These are phyloP conservation scores for Pseudogymnoascus sp. DNA, from an alignment of 2,329 filamentous ascomycete genomes.

Conservation along the genomic window DNA sequence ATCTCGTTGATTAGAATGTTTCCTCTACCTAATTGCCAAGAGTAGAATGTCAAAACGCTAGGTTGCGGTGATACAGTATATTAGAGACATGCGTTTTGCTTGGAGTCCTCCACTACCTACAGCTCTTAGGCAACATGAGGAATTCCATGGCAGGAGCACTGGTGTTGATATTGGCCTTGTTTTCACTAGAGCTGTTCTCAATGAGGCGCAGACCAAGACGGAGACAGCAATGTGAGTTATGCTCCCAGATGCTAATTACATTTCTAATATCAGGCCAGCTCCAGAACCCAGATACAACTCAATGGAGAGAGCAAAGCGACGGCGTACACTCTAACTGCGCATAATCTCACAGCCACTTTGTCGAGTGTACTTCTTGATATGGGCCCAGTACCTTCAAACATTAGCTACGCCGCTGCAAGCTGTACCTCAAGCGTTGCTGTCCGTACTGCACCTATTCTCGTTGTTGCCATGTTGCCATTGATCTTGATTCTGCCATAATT, in stretches of 20 bases:
- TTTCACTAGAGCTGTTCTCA: constrained; percentile 8
- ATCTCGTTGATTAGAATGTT: neutral
- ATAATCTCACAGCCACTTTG: constrained; percentile 1
- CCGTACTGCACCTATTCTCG: constrained; percentile 4
- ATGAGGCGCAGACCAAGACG: neutral
- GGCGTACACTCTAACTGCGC: constrained; percentile 11
- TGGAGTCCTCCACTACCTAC: constrained; percentile 4
- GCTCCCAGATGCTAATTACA: neutral
- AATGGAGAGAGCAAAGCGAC: constrained; percentile 5
- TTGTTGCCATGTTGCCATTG: neutral
- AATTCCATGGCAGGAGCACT: constrained; percentile 10
- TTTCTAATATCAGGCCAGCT: constrained; percentile 7
- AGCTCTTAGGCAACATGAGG: constrained; percentile 11
- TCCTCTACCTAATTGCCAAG: neutral
- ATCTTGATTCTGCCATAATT: constrained; percentile 9
- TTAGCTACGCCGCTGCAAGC: constrained; percentile 1
- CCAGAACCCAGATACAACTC: neutral
- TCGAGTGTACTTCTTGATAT: constrained; percentile 9
- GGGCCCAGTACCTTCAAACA: neutral
- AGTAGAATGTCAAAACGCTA: neutral
- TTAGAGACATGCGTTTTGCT: constrained; percentile 10
- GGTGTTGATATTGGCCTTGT: constrained; percentile 12
- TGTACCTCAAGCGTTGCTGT: constrained; percentile 4
- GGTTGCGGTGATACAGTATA: neutral
- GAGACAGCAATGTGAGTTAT: constrained; percentile 7